Evolutionary conservation across 129 eudicot species (phyloP), one percentile per base, ranked within the genome.

Genomic region (Ambrosia trifida): DNA sequence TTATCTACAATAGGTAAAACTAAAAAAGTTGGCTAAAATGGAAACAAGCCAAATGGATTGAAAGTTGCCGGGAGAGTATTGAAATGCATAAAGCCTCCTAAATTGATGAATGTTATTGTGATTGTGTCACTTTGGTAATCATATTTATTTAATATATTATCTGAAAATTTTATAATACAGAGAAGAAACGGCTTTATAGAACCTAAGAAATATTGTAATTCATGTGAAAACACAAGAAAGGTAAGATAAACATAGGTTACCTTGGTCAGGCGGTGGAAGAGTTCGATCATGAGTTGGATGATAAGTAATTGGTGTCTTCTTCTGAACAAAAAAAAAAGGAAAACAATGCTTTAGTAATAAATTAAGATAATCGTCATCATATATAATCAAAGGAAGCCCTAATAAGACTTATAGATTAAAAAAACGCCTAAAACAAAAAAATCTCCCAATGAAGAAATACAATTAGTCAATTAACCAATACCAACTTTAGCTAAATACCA

Each of bases 271-370:
- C 12, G 97, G 96, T 12, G 97, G 96, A 69, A 84, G 79, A 44
- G 96, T 84, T 31, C 97, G 84, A 43, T 83, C 95, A 81, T 91
- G 97, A 76, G 97, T 91, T 38, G 96, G 97, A 74, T 79, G 96
- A 56, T 91, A 91, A 13, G 97, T 91, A 61, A 80, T 65, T 11
- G 93, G 97, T 11, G 84, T 84, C 87, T 82, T 84, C 66, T 80
- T 88, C 97, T 91, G 67, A 16, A 56, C 12, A 74, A 43, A 68
- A 79, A 32, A 43, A 72, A 36, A 17, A 57, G 1, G 28, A 14
- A 62, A 49, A 40, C 64, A 49, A 24, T 49, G n/a, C 10, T 50
- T 35, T 20, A 10, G 11, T 28, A 44, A 66, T 49, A 10, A 2
- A 59, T 33, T 46, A 35, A 56, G 40, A 56, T 33, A 12, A 76